Percentiles rank a stretch among this genome's conserved stretches.
Conservation (phyloP, 1,284 basidiomycete species). For the Ganoderma meredithae region DNA sequence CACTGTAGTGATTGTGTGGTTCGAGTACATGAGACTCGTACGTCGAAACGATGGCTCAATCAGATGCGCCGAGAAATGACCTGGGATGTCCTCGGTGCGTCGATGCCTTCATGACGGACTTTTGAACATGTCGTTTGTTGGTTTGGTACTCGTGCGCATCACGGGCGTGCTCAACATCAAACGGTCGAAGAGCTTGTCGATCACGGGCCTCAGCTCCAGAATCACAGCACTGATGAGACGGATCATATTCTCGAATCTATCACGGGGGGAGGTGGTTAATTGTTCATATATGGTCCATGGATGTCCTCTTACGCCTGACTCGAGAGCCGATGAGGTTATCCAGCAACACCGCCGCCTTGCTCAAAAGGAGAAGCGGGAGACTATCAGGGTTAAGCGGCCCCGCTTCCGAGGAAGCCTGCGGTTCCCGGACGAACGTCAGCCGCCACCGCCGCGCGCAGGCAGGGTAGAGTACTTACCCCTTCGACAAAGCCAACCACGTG, state of each 20-base stretch:
- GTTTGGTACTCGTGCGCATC: slow-evolving; percentile 46
- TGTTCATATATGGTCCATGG: background rate
- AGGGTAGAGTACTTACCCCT: slow-evolving; percentile 18
- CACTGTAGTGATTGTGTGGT: no score
- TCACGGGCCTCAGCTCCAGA: slow-evolving; percentile 45
- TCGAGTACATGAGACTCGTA: no score
- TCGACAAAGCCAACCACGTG: slow-evolving; percentile 49
- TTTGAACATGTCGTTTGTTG: slow-evolving; percentile 41
- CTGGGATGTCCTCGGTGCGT: background rate
- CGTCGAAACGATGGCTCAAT: no score
- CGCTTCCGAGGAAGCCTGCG: background rate
- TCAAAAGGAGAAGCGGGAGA: slow-evolving; percentile 17
- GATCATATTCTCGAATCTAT: slow-evolving; percentile 48
- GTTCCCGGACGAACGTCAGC: background rate
- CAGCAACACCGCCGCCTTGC: slow-evolving; percentile 33
- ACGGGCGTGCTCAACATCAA: slow-evolving; percentile 46
- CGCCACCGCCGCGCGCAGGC: background rate
- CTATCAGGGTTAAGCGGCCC: background rate
- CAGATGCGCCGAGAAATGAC: background rate
- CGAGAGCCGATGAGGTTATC: slow-evolving; percentile 46
- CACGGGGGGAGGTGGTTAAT: background rate
- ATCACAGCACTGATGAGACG: slow-evolving; percentile 43
- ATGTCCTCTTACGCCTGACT: slow-evolving; percentile 35
- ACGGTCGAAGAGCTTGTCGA: slow-evolving; percentile 53
- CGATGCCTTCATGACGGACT: background rate